These are phyloP conservation scores for Oryza longistaminata DNA, from an alignment of 176 grass and related monocot genomes.

Conservation along the genomic window DNA sequence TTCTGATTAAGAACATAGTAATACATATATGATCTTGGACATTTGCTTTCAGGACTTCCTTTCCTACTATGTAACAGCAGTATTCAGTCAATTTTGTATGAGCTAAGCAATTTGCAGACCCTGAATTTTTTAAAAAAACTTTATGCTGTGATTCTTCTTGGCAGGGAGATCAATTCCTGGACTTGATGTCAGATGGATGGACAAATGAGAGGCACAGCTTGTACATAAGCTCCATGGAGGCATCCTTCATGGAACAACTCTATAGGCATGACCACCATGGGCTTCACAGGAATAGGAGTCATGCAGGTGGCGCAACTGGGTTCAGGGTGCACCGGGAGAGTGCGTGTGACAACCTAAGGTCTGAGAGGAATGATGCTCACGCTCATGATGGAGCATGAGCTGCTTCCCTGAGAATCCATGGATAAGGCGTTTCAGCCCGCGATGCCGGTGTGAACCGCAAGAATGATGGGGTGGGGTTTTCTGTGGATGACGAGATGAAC, in stretches of 20 bases:
- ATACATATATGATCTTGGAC: neutral
- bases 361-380: constrained; percentile 23
- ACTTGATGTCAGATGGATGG: constrained; percentile 52
- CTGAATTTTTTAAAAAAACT: neutral
- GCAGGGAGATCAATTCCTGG: constrained; percentile 31
- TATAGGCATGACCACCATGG: constrained; percentile 8
- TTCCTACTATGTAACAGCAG: neutral
- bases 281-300: too few species aligned
- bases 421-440: constrained; percentile 53
- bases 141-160: constrained; percentile 9
- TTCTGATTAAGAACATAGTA: neutral
- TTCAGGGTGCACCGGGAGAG: constrained; percentile 47
- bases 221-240: constrained; percentile 76
- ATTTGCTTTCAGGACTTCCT: neutral
- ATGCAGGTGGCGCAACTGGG: neutral
- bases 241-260: constrained; percentile 62
- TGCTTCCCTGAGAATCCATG: constrained; percentile 49
- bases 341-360: constrained; percentile 24
- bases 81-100: neutral
- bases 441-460: neutral
- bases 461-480: neutral
- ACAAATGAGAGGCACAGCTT: constrained; percentile 59
- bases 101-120: neutral
- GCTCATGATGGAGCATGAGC: neutral
- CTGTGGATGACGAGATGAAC: constrained; percentile 41